These are phyloP conservation scores for Kwoniella shandongensis DNA, from an alignment of 768 basidiomycete genomes.

Conservation along the genomic window DNA sequence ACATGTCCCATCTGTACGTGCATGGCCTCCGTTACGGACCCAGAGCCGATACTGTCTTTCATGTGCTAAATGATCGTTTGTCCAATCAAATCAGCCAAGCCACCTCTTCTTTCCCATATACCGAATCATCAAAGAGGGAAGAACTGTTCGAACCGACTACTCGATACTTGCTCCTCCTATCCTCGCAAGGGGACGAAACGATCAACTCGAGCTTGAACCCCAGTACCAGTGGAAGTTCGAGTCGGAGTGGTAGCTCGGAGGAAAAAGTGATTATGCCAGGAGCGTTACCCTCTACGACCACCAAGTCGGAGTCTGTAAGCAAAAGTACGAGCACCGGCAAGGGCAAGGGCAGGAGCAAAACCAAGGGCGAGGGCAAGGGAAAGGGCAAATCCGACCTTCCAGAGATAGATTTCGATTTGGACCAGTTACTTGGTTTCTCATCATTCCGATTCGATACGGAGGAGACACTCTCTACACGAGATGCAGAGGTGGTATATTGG, in stretches of 20 bases:
- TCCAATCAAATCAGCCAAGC: slow-evolving; percentile 1
- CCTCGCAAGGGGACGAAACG: neutral
- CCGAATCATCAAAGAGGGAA: slow-evolving; percentile 27
- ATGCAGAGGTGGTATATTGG: slow-evolving; percentile 46
- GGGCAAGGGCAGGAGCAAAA: neutral
- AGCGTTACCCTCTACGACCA: neutral
- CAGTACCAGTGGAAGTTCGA: neutral
- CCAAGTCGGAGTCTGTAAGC: neutral
- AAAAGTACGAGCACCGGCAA: neutral
- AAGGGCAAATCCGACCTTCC: slow-evolving; percentile 15
- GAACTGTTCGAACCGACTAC: slow-evolving; percentile 36
- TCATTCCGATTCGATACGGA: slow-evolving; percentile 46
- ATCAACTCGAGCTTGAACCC: neutral
- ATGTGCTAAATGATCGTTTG: neutral
- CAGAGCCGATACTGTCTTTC: too few species aligned
- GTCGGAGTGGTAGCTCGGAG: neutral
- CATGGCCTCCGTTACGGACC: neutral
- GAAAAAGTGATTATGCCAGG: slow-evolving; percentile 1
- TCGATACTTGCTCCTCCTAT: slow-evolving; percentile 29
- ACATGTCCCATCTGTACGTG: slow-evolving; percentile 27
- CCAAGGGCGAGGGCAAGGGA: slow-evolving; percentile 8
- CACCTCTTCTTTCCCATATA: slow-evolving; percentile 20
- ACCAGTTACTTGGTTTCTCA: slow-evolving; percentile 36
- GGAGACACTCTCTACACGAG: slow-evolving; percentile 28
- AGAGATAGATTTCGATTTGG: slow-evolving; percentile 11